Conservation (phyloP, 2,329 filamentous ascomycete genomes). For the Cyphellophora europaea region DNA sequence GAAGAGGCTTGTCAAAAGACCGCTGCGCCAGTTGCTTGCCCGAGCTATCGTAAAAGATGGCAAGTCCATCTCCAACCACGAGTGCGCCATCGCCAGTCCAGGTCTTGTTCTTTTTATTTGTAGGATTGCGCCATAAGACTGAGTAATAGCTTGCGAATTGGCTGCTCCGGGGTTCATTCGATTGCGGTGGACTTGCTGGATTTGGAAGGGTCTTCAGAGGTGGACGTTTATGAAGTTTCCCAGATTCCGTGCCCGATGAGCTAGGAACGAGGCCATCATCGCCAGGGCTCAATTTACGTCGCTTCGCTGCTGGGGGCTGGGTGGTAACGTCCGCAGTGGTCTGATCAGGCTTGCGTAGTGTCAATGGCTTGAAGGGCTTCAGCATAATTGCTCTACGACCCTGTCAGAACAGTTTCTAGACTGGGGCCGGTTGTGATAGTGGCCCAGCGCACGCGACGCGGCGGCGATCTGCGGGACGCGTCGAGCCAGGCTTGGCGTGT, state of each 20-base stretch:
- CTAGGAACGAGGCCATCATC: conserved; percentile 3
- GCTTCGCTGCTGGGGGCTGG: conserved; percentile 25
- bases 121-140: conserved; percentile 52
- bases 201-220: conserved; percentile 18
- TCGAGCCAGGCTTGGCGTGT: no score
- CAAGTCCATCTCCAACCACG: conserved; percentile 46
- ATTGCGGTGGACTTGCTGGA: conserved; percentile 24
- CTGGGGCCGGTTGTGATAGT: no score
- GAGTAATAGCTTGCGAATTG: conserved; percentile 10
- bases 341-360: conserved; percentile 25
- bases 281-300: conserved; percentile 23
- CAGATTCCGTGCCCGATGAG: conserved; percentile 4
- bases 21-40: conserved; percentile 55
- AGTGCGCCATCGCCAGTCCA: conserved; percentile 67
- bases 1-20: conserved; percentile 45
- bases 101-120: conserved; percentile 65
- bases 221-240: not conserved
- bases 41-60: conserved; percentile 52
- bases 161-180: conserved; percentile 15
- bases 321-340: conserved; percentile 8
- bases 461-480: no score
- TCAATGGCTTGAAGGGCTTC: conserved; percentile 37
- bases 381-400: conserved; percentile 35
- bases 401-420: no score
- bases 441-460: no score